Percentiles rank a stretch among this genome's conserved stretches.
Evolutionary conservation across 129 eudicot species (phyloP).

Genomic region (Centaurea solstitialis): DNA sequence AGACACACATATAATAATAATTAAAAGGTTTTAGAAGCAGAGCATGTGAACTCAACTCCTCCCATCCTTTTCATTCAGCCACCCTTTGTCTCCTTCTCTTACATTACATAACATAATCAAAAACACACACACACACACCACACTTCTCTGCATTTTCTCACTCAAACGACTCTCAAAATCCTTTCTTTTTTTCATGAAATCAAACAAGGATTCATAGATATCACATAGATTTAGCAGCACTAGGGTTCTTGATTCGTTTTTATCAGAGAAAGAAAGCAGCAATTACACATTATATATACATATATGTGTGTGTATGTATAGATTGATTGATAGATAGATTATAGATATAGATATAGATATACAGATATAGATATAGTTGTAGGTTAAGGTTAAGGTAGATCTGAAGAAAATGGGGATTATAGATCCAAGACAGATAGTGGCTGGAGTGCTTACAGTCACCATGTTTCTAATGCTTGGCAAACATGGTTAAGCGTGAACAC

Average conservation of each 20-base stretch:
- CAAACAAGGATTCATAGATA: neutral
- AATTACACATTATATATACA: no score
- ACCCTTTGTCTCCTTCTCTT: neutral
- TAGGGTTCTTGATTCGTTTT: neutral
- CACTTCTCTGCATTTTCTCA: neutral
- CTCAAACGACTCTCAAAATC: neutral
- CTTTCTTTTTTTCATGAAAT: neutral
- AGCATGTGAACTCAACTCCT: neutral
- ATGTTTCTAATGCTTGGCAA: conserved; percentile 96
- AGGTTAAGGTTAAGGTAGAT: conserved; percentile 24
- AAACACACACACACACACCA: neutral
- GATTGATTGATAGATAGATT: neutral
- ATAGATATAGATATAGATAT: neutral
- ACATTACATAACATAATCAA: neutral
- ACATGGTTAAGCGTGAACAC: conserved; percentile 94
- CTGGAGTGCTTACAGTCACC: conserved; percentile 82
- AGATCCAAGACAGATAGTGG: conserved; percentile 92
- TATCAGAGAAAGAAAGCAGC: neutral
- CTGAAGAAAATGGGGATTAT: conserved; percentile 50
- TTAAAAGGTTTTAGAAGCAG: no score
- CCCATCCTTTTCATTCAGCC: neutral
- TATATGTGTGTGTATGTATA: neutral
- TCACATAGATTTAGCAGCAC: neutral
- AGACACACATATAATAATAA: no score
- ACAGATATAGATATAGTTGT: neutral